A percentile compares a stretch with the other conserved stretches of the same genome.
Conservation (phyloP, 352 stramenopile species). For the Phytophthora tentaculata region DNA sequence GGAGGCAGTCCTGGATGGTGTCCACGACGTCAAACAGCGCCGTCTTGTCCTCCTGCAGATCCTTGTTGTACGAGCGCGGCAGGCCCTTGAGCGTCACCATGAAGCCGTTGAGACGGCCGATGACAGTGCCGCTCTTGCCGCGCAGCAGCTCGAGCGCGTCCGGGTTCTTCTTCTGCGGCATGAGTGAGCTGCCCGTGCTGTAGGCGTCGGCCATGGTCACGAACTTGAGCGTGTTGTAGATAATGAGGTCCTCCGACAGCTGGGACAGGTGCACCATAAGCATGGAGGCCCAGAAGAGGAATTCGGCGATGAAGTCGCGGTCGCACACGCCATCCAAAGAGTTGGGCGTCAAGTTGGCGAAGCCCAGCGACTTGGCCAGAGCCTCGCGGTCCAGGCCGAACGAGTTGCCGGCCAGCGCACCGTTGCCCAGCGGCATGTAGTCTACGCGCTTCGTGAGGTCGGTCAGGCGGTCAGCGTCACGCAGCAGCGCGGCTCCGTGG, state of each 20-base stretch:
- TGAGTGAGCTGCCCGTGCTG: conserved; percentile 97
- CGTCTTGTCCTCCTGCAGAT: conserved; percentile 99
- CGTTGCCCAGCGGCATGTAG: conserved; percentile 96
- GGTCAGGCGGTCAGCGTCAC: conserved; percentile 94
- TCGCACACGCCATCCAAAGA: conserved; percentile 98
- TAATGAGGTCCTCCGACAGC: conserved; percentile 99
- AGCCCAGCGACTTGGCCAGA: conserved; percentile 94
- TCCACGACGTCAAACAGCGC: conserved; percentile 97
- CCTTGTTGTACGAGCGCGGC: conserved; percentile 99
- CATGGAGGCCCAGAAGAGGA: conserved; percentile 97
- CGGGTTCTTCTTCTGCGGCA: conserved; percentile 99
- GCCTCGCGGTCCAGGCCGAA: conserved; percentile 97
- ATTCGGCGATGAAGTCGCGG: conserved; percentile 99
- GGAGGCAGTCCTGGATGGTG: conserved; percentile 97
- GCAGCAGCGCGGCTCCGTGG: conserved; percentile 93
- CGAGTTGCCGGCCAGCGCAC: conserved; percentile 97
- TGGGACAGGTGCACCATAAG: conserved; percentile 97
- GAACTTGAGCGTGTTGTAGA: conserved; percentile 95
- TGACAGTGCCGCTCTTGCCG: conserved; percentile 96
- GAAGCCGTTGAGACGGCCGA: conserved; percentile 95
- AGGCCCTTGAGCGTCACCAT: conserved; percentile 97
- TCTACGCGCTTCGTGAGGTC: conserved; percentile 96
- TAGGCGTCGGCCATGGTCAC: conserved; percentile 98
- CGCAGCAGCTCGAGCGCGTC: conserved; percentile 98
- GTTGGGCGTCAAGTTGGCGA: conserved; percentile 94